These are phyloP conservation scores for Umbellularia californica DNA, from an alignment of 164 flowering plant species.

Conservation along the genomic window DNA sequence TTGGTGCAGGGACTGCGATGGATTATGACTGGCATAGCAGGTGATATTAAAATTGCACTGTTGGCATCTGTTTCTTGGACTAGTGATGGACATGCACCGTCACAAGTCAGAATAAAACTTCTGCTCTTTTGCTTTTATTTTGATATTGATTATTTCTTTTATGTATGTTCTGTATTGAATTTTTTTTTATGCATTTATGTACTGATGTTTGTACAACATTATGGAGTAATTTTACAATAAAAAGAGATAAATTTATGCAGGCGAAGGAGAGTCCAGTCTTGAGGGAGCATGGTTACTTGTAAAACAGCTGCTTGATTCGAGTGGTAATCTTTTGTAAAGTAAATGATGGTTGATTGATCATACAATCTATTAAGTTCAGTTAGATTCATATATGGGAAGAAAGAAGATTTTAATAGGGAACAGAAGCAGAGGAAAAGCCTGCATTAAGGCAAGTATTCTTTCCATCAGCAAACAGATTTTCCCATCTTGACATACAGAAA, in stretches of 20 bases:
- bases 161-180: too few species aligned
- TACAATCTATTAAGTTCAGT: neutral
- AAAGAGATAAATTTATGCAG: neutral
- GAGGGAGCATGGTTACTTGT: neutral
- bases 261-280: neutral
- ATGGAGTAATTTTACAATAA: neutral
- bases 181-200: neutral
- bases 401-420: constrained; percentile 3
- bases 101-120: too few species aligned
- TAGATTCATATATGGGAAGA: neutral
- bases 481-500: neutral
- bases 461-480: neutral
- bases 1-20: neutral
- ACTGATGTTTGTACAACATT: neutral
- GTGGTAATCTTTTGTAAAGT: neutral
- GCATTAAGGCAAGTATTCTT: neutral
- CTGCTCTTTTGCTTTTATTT: too few species aligned
- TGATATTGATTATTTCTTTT: too few species aligned
- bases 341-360: neutral
- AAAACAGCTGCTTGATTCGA: neutral
- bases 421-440: neutral
- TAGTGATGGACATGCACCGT: too few species aligned
- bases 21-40: neutral
- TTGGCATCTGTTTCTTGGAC: too few species aligned
- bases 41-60: neutral